These are phyloP conservation scores for Scheffersomyces ergatensis DNA, from an alignment of 805 yeast genomes.

Conservation along the genomic window DNA sequence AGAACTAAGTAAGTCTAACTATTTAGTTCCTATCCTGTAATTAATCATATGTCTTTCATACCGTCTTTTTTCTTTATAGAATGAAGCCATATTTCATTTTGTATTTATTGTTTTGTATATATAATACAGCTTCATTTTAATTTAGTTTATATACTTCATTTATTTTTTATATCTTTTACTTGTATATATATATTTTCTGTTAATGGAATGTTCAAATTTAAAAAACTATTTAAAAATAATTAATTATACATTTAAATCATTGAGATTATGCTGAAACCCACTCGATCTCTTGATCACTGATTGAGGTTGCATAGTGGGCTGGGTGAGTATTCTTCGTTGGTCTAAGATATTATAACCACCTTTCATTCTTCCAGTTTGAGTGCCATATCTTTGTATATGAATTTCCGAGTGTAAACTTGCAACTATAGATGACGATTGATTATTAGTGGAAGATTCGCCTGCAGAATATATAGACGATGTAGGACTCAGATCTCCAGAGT, in stretches of 20 bases:
- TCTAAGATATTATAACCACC: not conserved
- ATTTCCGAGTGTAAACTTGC: not conserved
- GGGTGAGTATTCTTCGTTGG: not conserved
- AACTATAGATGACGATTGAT: not conserved
- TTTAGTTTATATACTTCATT: not conserved
- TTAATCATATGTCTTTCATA: too few species aligned
- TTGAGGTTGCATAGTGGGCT: constrained; percentile 1
- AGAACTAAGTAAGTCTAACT: constrained; percentile 21
- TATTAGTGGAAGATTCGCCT: not conserved
- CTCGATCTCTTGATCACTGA: not conserved
- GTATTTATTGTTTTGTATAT: not conserved
- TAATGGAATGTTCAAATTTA: not conserved
- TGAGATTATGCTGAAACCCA: constrained; percentile 2
- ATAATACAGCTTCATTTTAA: not conserved
- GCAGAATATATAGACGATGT: not conserved
- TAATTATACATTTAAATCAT: not conserved
- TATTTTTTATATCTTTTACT: not conserved
- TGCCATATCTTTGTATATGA: constrained; percentile 5
- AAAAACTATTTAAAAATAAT: not conserved
- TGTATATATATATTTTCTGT: not conserved
- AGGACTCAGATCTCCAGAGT: not conserved
- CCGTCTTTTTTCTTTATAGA: too few species aligned
- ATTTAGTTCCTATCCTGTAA: too few species aligned
- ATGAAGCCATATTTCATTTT: not conserved
- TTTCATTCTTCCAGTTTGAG: constrained; percentile 1